Conservation (phyloP, 495 filamentous ascomycete species). For the Neurospora sublineolata region DNA sequence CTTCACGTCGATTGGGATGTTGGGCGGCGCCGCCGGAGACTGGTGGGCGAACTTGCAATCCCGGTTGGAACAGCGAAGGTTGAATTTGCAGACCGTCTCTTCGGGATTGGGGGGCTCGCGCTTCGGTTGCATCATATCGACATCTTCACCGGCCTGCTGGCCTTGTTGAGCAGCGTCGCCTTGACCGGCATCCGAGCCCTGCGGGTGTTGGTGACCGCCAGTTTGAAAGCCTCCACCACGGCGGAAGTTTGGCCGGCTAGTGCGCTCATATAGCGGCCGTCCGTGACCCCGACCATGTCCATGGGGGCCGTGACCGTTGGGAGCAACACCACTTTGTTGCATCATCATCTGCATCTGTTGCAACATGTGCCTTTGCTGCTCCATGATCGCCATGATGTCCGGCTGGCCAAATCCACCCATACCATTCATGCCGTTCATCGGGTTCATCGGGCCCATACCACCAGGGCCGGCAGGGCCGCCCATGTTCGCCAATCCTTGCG, state of each 20-base stretch:
- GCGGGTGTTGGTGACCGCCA: slow-evolving; percentile 17
- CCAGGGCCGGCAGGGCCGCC: slow-evolving; percentile 16
- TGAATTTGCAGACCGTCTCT: slow-evolving; percentile 71
- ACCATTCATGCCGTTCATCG: slow-evolving; percentile 28
- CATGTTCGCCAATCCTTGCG: slow-evolving; percentile 30
- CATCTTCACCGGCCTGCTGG: slow-evolving; percentile 24
- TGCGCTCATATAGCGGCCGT: slow-evolving; percentile 70
- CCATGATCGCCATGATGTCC: slow-evolving; percentile 71
- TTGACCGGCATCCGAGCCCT: slow-evolving; percentile 14
- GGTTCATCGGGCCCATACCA: slow-evolving; percentile 23
- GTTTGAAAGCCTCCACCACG: slow-evolving; percentile 27
- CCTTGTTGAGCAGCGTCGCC: slow-evolving; percentile 19
- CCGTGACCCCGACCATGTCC: slow-evolving; percentile 31
- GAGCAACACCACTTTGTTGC: slow-evolving; percentile 18
- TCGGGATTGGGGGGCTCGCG: slow-evolving; percentile 41
- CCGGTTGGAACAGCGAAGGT: slow-evolving; percentile 71
- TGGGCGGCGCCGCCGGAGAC: slow-evolving; percentile 80
- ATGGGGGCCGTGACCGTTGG: not conserved
- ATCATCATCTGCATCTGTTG: slow-evolving; percentile 57
- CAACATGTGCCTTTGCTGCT: slow-evolving; percentile 86
- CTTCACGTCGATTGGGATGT: slow-evolving; percentile 57
- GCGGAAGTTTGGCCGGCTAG: slow-evolving; percentile 23
- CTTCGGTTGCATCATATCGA: slow-evolving; percentile 39
- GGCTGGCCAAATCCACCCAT: slow-evolving; percentile 46
- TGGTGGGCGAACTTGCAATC: slow-evolving; percentile 92